These are phyloP conservation scores for Tolypocladium capitatum DNA, from an alignment of 2,329 filamentous ascomycete species.

Conservation along the genomic window DNA sequence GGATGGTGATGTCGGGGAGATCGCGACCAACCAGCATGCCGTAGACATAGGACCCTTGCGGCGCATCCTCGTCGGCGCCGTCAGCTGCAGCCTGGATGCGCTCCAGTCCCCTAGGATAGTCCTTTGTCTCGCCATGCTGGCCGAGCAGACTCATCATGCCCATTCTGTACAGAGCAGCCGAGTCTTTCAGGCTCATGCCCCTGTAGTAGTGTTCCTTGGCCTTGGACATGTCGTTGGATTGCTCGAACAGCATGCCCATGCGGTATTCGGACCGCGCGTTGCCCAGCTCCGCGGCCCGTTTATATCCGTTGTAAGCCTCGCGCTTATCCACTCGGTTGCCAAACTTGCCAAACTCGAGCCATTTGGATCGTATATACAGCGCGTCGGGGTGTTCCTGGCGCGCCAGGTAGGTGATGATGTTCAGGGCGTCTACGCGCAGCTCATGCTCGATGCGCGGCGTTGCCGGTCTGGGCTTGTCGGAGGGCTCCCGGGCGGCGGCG, in stretches of 20 bases:
- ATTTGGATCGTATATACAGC: slow-evolving; percentile 88
- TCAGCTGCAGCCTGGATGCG: slow-evolving; percentile 74
- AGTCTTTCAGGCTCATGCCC: slow-evolving; percentile 69
- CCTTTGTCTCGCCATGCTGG: slow-evolving; percentile 79
- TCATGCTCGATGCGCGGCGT: slow-evolving; percentile 86
- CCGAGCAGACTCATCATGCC: slow-evolving; percentile 97
- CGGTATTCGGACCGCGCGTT: slow-evolving; percentile 87
- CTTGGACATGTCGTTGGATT: slow-evolving; percentile 81
- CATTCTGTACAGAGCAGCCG: slow-evolving; percentile 72
- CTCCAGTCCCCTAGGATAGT: slow-evolving; percentile 64
- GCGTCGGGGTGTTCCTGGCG: slow-evolving; percentile 89
- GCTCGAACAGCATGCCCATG: slow-evolving; percentile 97
- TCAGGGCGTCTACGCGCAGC: slow-evolving; percentile 75
- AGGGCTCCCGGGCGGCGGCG: slow-evolving; percentile 53
- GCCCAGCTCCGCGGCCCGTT: slow-evolving; percentile 70
- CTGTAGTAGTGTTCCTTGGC: slow-evolving; percentile 82
- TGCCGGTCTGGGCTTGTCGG: slow-evolving; percentile 43
- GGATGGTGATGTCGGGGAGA: slow-evolving; percentile 78
- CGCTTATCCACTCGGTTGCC: slow-evolving; percentile 83
- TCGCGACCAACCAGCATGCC: slow-evolving; percentile 89
- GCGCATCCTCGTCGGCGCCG: slow-evolving; percentile 87
- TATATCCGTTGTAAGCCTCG: slow-evolving; percentile 81
- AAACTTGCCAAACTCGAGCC: slow-evolving; percentile 97
- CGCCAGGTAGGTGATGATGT: slow-evolving; percentile 79
- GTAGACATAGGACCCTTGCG: slow-evolving; percentile 88